Base-by-base conservation (phyloP, 139 green algal genomes). In the Asterochloris erici region DNA sequence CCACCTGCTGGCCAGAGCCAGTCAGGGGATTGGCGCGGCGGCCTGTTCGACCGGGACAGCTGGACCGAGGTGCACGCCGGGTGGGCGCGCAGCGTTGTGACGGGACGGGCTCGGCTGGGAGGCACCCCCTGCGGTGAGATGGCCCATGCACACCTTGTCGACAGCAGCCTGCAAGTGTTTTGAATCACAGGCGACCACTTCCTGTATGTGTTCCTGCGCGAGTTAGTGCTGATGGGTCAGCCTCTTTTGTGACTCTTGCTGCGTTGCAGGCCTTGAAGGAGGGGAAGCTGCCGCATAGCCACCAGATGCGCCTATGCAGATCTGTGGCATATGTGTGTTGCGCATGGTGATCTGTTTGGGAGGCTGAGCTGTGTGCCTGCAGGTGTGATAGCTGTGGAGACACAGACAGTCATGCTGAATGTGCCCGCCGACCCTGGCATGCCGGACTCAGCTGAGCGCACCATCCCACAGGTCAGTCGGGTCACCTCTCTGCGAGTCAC, bases 331-430 rank as follows among this genome's bases (percentile, higher is more conserved):
- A 6, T 54, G 38, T 6, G 6, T 10, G 38, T 54, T 54, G 38
- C 38, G 38, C 4, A 54, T 54, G 38, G 38, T 54, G 38, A 54
- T 54, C 38, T 54, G 38, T 54, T 54, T 54, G 38, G 38, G 38
- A 54, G 38, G 38, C 38, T 54, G 38, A 54, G 38, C 21, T 71
- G 66, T 4, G 2, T 71, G 17, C 93, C 17, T 81, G 63, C 77
- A 81, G 77, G 96, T 26, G 93, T 99, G 24, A 94, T 99, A 63
- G 96, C 95, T 0, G 96, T 99, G 84, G 96, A 99, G 91, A 96
- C 90, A 0, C 68, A 89, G 68, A 95, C 93, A 0, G 90, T 97
- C 62, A 92, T 93, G 83, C 85, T 94, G 77, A 81, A 91, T 63
- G 90, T 97, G 23, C 96, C 96, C 0, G 97, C 97, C 0, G 97